Evolutionary conservation across 208 protist genomes (phyloP), one percentile per base, ranked within the genome.

Genomic region (Wallacemonas rigidus): DNA sequence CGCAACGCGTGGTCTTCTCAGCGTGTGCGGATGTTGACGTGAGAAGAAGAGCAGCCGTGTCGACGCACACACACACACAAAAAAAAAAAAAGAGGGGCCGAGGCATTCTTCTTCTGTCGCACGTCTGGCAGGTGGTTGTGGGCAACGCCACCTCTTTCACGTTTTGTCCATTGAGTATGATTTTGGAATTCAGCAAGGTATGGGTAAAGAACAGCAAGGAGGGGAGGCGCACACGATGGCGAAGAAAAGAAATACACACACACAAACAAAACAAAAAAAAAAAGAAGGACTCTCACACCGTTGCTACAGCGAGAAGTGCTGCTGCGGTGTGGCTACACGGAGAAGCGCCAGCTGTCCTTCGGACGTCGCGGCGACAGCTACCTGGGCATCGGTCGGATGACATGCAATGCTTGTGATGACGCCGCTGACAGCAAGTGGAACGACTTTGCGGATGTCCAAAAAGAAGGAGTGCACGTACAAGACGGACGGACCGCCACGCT

Each of bases 391-490:
- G 2, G 15, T 72, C 38, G 86, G 78, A 63, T 95, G 89, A 45
- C 74, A 87, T 5, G 91, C 80, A 39, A 93, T 58, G 38, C 69
- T 85, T 3, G 69, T 73, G 1, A 85, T 76, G 35, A 78, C 67
- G 65, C 67, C 75, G 41, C 58, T 48, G 8, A 69, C 51, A 2
- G 84, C 79, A 35, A 91, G 75, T n/a, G 71, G 71, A 12, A 95
- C 81, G 43, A 80, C 80, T 54, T 81, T 84, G 17, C 87, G 61
- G 40, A 82, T 63, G 26, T 75, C 81, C 26, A 94, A 77, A 53
- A 88, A 90, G 65, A 96, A 92, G 1, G 83, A 80, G 63, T 96
- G 91, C 35, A 94, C 60, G 76, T 89, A 96, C 64, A 91, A 45
- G 9, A 93, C 80, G 40, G 43, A 41, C 5, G 38, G 15, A 5